phyloP scores from a whole-genome alignment of 495 filamentous ascomycete species.

The Lophium mytilinum region DNA sequence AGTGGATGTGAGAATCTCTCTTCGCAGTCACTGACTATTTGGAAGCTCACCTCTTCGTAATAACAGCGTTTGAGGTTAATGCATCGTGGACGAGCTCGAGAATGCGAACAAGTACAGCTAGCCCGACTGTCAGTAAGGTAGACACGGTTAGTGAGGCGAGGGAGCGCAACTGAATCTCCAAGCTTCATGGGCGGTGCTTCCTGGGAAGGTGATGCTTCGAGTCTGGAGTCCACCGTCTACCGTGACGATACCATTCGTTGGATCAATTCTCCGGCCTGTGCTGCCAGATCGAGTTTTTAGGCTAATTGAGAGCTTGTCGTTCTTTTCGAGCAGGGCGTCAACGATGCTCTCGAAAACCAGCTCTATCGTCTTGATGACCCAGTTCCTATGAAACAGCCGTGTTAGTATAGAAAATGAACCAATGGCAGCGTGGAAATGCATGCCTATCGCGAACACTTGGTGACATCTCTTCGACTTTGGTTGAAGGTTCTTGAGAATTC shows the following conservation, averaged over 20 bases:
- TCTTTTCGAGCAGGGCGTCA: slow-evolving; percentile 39
- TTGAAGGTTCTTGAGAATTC: no score
- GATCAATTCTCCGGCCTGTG: neutral
- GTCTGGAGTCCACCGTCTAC: neutral
- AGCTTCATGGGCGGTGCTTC: slow-evolving; percentile 49
- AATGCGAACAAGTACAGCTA: slow-evolving; percentile 57
- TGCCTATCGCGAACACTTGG: neutral
- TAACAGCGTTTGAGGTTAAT: slow-evolving; percentile 49
- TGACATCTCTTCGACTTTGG: no score
- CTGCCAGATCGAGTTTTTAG: slow-evolving; percentile 26
- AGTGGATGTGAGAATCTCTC: neutral
- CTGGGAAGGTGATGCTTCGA: slow-evolving; percentile 46
- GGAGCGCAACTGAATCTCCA: slow-evolving; percentile 52
- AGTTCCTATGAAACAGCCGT: neutral
- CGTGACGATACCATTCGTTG: neutral
- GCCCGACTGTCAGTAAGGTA: slow-evolving; percentile 5
- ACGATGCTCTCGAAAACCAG: slow-evolving; percentile 43
- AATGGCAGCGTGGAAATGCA: no score
- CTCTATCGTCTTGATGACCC: slow-evolving; percentile 46
- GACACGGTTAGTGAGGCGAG: neutral
- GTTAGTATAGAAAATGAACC: no score
- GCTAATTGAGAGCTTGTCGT: slow-evolving; percentile 41
- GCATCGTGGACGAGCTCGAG: slow-evolving; percentile 64
- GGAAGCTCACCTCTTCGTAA: slow-evolving; percentile 63
- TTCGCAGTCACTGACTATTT: neutral